Conservation (phyloP, 345 rosid genomes). For the Lenwebbia sp. region DNA sequence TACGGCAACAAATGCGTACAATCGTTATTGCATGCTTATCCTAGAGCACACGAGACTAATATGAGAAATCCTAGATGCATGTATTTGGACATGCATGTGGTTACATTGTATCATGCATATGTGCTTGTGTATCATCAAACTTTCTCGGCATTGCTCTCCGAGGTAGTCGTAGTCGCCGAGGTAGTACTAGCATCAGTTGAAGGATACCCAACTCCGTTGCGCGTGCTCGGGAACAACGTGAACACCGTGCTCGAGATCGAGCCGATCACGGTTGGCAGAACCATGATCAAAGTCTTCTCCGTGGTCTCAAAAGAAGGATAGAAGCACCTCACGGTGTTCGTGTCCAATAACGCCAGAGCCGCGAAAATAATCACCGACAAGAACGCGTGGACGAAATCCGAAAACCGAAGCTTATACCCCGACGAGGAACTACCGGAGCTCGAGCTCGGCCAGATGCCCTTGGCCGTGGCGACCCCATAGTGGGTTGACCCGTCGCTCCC, state of each 20-base stretch:
- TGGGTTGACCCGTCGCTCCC: constrained; percentile 33
- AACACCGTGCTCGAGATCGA: constrained; percentile 32
- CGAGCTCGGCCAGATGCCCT: constrained; percentile 48
- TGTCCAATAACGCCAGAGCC: constrained; percentile 40
- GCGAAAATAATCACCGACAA: constrained; percentile 40
- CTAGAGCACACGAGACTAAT: neutral
- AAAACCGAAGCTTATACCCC: constrained; percentile 32
- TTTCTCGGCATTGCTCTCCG: neutral
- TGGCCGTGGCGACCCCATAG: constrained; percentile 48
- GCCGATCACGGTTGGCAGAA: constrained; percentile 61
- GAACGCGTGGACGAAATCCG: constrained; percentile 57
- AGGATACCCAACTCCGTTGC: constrained; percentile 76
- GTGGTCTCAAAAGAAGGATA: constrained; percentile 49
- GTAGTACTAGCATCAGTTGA: neutral
- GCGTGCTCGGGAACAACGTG: constrained; percentile 52
- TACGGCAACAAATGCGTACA: neutral
- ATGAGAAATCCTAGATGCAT: neutral
- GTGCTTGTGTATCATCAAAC: neutral
- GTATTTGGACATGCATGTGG: neutral
- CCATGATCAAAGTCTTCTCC: constrained; percentile 40
- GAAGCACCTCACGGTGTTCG: constrained; percentile 48
- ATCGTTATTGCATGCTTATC: neutral
- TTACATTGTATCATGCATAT: neutral
- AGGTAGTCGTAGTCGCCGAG: neutral
- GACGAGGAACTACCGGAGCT: constrained; percentile 14